phyloP scores from a whole-genome alignment of 1,139 yeast species.

The Taphrina pruni region DNA sequence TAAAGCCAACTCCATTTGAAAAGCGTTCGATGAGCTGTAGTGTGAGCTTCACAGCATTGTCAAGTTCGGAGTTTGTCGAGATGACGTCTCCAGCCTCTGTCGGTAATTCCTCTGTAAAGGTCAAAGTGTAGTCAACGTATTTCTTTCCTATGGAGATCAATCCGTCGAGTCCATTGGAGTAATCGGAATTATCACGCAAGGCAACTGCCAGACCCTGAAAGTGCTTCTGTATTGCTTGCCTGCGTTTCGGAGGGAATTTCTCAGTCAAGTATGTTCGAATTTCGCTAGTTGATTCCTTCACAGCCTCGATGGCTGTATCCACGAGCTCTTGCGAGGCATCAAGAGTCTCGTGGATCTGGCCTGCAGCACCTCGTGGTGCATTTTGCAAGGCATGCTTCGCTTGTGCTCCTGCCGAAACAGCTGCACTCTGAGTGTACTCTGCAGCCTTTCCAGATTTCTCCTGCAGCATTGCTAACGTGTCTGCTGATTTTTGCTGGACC shows the following conservation, averaged over 20 bases:
- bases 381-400: conserved; percentile 36
- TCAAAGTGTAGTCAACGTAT: conserved; percentile 38
- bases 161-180: conserved; percentile 39
- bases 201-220: conserved; percentile 37
- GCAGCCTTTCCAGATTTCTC: conserved; percentile 31
- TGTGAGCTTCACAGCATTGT: conserved; percentile 29
- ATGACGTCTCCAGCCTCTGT: conserved; percentile 24
- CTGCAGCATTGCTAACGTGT: conserved; percentile 15
- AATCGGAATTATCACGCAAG: conserved; percentile 35
- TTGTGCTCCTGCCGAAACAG: conserved; percentile 34
- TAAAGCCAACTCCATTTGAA: conserved; percentile 35
- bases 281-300: conserved; percentile 36
- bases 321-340: conserved; percentile 34
- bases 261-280: conserved; percentile 32
- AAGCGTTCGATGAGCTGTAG: conserved; percentile 35
- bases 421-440: conserved; percentile 16
- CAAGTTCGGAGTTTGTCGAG: conserved; percentile 34
- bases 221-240: conserved; percentile 32
- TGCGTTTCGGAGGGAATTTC: conserved; percentile 33
- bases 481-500: conserved; percentile 23
- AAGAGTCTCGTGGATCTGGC: conserved; percentile 35
- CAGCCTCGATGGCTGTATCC: conserved; percentile 28
- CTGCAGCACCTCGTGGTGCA: conserved; percentile 36
- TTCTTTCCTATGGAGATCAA: conserved; percentile 35
- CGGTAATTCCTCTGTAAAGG: conserved; percentile 35